These are phyloP conservation scores for Camellia sinensis DNA, from an alignment of 148 eudicot species.

Conservation along the genomic window DNA sequence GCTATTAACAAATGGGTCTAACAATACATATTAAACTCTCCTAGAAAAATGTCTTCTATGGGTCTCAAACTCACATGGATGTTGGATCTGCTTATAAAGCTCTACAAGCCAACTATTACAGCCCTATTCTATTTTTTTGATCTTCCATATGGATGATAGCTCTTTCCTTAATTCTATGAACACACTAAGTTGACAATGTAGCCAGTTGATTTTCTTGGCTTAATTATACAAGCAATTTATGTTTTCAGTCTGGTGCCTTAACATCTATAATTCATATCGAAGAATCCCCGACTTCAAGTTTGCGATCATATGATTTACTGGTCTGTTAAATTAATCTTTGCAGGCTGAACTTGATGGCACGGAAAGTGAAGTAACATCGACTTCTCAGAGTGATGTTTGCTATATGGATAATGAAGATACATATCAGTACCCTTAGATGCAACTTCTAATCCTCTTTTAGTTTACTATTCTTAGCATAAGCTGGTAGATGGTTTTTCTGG, in stretches of 20 bases:
- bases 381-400: conserved; percentile 29
- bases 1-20: no score
- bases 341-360: conserved; percentile 64
- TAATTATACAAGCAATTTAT: not conserved
- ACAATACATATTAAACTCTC: no score
- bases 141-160: not conserved
- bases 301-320: not conserved
- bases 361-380: conserved; percentile 35
- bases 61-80: not conserved
- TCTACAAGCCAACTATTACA: not conserved
- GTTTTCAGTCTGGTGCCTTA: not conserved
- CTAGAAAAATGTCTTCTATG: not conserved
- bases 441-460: not conserved
- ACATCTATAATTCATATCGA: not conserved
- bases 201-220: not conserved
- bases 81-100: not conserved
- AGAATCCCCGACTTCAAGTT: not conserved
- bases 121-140: not conserved
- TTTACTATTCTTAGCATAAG: not conserved
- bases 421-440: conserved; percentile 26
- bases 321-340: conserved; percentile 16
- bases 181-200: not conserved
- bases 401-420: conserved; percentile 40
- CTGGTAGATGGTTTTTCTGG: not conserved
- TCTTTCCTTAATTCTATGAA: not conserved